Base-by-base conservation (phyloP, 192 early-diverging fungal species). In the Coemansia sp. region DNA sequence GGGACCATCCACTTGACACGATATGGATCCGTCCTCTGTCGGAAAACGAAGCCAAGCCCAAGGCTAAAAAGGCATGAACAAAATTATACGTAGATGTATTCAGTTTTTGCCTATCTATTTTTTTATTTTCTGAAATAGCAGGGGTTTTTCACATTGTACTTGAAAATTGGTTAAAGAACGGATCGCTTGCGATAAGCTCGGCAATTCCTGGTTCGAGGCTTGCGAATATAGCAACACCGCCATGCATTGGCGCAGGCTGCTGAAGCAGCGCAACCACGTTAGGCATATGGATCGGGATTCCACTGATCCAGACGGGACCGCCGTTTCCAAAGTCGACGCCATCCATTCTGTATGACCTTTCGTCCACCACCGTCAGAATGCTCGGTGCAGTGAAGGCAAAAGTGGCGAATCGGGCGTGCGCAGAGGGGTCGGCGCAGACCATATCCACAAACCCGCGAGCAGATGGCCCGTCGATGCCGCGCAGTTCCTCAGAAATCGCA, bases 1-100 rank as follows among this genome's bases (percentile, higher is more conserved):
- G 90, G 67, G 89, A 91, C 54, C 91, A 92, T 74, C 83, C 91
- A 28, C 83, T 85, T 0, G 92, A 94, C 69, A 74, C 87, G 25
- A 83, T 97, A 50, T 94, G 83, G 75, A 88, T 97, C 62, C 82
- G 85, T 49, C 65, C 81, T n/a, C 81, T 97, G 22, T 36, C 67
- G 2, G 90, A 90, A 29, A 78, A 58, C 36, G 92, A 94, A 54
- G 65, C 77, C 25, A 69, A 64, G 42, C 85, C 87, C 36, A 88
- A 88, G 54, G 42, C 61, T n/a, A 72, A 66, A 56, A 71, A 65
- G 58, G 1, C 57, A 27, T 66, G 22, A 27, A 18, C 16, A 28
- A 1, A 4, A 18, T 1, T 54, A 29, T 30, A 32, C 39, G 56
- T 56, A 19, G 23, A 45, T 3, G 8, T 42, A 42, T 6, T 42